Evolutionary conservation across 208 protist species (phyloP).

Genomic region (Wallacemonas rigidus): DNA sequence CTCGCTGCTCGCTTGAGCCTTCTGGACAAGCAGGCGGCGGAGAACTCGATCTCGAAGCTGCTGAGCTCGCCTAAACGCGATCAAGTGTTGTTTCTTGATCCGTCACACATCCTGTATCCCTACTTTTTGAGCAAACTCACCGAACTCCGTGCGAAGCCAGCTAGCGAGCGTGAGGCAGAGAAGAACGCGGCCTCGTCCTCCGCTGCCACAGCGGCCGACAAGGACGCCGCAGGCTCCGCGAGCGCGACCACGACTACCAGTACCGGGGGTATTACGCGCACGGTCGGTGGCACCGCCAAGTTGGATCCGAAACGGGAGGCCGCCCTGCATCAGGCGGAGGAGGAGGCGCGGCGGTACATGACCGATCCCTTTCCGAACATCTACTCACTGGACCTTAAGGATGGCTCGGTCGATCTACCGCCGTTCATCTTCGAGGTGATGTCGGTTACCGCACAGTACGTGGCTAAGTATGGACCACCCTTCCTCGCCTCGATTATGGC

Average conservation of each 20-base stretch:
- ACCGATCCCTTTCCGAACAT: slow-evolving; percentile 77
- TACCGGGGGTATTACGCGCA: slow-evolving; percentile 47
- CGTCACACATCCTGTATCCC: slow-evolving; percentile 88
- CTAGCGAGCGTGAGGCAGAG: slow-evolving; percentile 37
- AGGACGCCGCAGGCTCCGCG: slow-evolving; percentile 19
- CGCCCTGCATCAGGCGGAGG: slow-evolving; percentile 66
- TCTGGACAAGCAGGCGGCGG: slow-evolving; percentile 70
- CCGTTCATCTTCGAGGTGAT: slow-evolving; percentile 74
- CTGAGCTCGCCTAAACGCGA: slow-evolving; percentile 73
- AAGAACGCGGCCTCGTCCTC: slow-evolving; percentile 24
- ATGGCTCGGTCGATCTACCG: slow-evolving; percentile 70
- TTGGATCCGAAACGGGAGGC: slow-evolving; percentile 64
- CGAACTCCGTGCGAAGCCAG: slow-evolving; percentile 73
- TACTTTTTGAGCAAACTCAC: slow-evolving; percentile 88
- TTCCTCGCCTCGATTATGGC: slow-evolving; percentile 65
- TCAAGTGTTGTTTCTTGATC: slow-evolving; percentile 78
- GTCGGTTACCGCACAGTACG: slow-evolving; percentile 81
- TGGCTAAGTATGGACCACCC: slow-evolving; percentile 81
- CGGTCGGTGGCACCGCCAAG: slow-evolving; percentile 64
- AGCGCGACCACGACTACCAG: slow-evolving; percentile 47
- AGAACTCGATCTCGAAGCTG: slow-evolving; percentile 84
- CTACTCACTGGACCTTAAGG: slow-evolving; percentile 68
- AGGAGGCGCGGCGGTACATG: slow-evolving; percentile 73
- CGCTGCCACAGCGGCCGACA: not conserved
- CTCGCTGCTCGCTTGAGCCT: slow-evolving; percentile 73